Evolutionary conservation across 345 rosid genomes (phyloP).

Genomic region (Brassica nigra): DNA sequence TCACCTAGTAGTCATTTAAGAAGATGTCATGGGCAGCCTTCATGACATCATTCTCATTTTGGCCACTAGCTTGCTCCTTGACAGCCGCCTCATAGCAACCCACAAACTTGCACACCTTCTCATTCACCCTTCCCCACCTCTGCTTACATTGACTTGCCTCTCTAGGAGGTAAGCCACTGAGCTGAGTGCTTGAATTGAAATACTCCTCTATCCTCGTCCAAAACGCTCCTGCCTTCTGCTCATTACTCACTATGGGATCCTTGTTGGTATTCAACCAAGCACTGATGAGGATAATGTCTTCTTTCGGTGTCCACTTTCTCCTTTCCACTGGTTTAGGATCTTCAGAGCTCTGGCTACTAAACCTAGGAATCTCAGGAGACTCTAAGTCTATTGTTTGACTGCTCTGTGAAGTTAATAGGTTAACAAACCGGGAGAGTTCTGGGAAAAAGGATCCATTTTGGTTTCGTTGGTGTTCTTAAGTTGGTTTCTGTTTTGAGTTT

Average conservation of each 20-base stretch:
- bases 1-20: too few relatives aligned
- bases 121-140: not conserved
- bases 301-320: not conserved
- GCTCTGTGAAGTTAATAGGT: not conserved
- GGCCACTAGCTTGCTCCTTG: too few relatives aligned
- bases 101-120: too few relatives aligned
- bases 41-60: too few relatives aligned
- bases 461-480: too few relatives aligned
- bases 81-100: too few relatives aligned
- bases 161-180: not conserved
- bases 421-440: not conserved
- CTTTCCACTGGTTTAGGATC: not conserved
- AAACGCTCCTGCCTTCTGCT: too few relatives aligned
- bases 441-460: not conserved
- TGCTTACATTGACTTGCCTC: not conserved
- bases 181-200: too few relatives aligned
- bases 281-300: not conserved
- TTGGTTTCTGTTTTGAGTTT: not conserved
- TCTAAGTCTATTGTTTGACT: not conserved
- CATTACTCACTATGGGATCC: not conserved
- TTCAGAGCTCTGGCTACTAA: not conserved
- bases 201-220: too few relatives aligned
- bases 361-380: not conserved
- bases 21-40: too few relatives aligned
- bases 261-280: slow-evolving; percentile 3